Evolutionary conservation across 768 basidiomycete species (phyloP).

Genomic region (Postia placenta): DNA sequence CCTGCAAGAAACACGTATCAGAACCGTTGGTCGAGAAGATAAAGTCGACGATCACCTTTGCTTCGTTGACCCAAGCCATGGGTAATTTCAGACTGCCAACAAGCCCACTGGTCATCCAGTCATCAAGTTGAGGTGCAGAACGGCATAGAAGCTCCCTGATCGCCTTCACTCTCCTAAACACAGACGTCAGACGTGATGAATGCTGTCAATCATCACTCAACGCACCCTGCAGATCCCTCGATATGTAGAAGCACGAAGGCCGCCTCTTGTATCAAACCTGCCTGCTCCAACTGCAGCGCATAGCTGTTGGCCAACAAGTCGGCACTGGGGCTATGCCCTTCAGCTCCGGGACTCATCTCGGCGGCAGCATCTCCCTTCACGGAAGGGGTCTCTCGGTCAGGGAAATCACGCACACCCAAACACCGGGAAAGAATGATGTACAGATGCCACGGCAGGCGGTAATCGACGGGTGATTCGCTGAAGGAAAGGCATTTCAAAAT

Average conservation of each 20-base stretch:
- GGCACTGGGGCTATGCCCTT: conserved; percentile 80
- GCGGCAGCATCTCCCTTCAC: conserved; percentile 36
- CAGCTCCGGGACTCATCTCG: conserved; percentile 41
- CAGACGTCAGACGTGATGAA: conserved; percentile 1
- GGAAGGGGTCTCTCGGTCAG: conserved; percentile 51
- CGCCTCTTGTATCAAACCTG: conserved; percentile 79
- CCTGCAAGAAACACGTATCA: conserved; percentile 36
- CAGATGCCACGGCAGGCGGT: conserved; percentile 86
- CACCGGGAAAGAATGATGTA: conserved; percentile 84
- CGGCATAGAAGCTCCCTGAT: conserved; percentile 77
- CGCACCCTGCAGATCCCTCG: conserved; percentile 74
- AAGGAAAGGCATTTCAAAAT: conserved; percentile 72
- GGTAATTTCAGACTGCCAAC: conserved; percentile 79
- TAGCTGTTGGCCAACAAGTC: conserved; percentile 81
- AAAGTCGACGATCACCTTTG: conserved; percentile 49
- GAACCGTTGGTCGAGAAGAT: not conserved
- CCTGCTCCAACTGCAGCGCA: conserved; percentile 78
- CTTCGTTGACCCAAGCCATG: conserved; percentile 81
- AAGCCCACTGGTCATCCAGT: conserved; percentile 67
- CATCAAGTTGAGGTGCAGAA: conserved; percentile 57
- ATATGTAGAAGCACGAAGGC: conserved; percentile 87
- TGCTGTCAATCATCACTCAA: conserved; percentile 5
- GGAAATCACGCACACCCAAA: conserved; percentile 79
- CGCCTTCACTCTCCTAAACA: conserved; percentile 75
- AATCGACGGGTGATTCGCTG: conserved; percentile 69